Base-by-base conservation (phyloP, 768 basidiomycete genomes). In the Hygrophoropsis aurantiaca region DNA sequence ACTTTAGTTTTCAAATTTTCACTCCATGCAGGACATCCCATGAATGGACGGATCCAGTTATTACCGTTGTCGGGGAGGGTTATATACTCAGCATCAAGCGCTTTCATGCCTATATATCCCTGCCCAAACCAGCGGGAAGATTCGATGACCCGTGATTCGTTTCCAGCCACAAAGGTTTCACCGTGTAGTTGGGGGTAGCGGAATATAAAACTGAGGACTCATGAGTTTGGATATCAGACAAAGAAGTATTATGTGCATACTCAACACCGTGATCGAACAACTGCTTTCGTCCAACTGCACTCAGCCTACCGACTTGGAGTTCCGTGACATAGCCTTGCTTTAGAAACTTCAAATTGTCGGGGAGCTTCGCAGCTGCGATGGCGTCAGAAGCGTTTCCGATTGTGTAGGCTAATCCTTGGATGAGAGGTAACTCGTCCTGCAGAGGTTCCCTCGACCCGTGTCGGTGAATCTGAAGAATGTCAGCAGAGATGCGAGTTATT, bases 1-100 rank as follows among this genome's bases (percentile, higher is more conserved):
- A n/a, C 24, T 18, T 61, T 40, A 5, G 13, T 13, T 6, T 30
- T 30, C 27, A 6, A 30, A 30, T 13, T 13, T 30, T 30, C 13
- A 13, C 27, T 32, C 65, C 65, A 68, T 23, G 58, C 50, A 26
- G 64, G 56, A 54, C 73, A 74, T 15, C 66, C 70, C 44, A 62
- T 58, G 68, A 69, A 69, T 21, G 70, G 73, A 25, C 62, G 73
- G 50, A 75, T 70, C 68, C 70, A 73, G 33, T 68, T 68, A 42
- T 57, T 56, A 36, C 51, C 51, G 43, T 72, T 58, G 51, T 74
- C 72, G 4, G 51, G 35, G 38, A 71, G 60, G 15, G 60, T 60
- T 3, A 54, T 47, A 43, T 72, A 65, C 16, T 54, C 49, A 11
- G 66, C 51, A 8, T 56, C 58, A 46, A 64, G 57, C 11, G 55